Conservation (phyloP, 768 basidiomycete genomes). For the Tubosaeta sp. region DNA sequence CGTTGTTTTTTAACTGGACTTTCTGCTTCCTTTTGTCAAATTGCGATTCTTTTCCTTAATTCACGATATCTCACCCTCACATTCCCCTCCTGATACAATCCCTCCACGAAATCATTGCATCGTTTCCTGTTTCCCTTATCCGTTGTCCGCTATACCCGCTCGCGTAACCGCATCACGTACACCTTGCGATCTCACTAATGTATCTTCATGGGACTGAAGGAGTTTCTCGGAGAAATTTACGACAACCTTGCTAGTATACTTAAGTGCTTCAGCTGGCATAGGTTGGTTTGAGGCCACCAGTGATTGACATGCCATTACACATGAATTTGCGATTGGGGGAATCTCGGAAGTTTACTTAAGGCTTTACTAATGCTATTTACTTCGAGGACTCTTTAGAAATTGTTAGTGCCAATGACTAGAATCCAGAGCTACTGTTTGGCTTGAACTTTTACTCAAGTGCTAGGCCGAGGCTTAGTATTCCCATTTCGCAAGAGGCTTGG, state of each 20-base stretch:
- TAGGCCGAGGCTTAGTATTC: too few species aligned
- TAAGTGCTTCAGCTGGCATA: neutral
- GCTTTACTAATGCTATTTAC: too few species aligned
- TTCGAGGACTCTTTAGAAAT: too few species aligned
- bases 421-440: too few species aligned
- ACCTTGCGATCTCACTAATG: constrained; percentile 28
- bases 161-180: constrained; percentile 27
- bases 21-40: constrained; percentile 9
- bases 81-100: constrained; percentile 16
- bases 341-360: too few species aligned
- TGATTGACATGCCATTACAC: too few species aligned
- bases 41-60: constrained; percentile 5
- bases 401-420: too few species aligned
- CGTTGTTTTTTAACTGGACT: constrained; percentile 5
- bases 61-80: constrained; percentile 14
- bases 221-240: constrained; percentile 14
- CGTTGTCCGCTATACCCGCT: constrained; percentile 29
- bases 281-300: neutral
- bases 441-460: too few species aligned
- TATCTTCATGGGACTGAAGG: constrained; percentile 16
- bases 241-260: neutral
- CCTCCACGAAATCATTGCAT: constrained; percentile 13
- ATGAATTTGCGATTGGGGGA: too few species aligned
- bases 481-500: too few species aligned
- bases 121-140: neutral